Evolutionary conservation across 2,329 filamentous ascomycete species (phyloP), one percentile per base, ranked within the genome.

Genomic region (Neospermospora avenae): DNA sequence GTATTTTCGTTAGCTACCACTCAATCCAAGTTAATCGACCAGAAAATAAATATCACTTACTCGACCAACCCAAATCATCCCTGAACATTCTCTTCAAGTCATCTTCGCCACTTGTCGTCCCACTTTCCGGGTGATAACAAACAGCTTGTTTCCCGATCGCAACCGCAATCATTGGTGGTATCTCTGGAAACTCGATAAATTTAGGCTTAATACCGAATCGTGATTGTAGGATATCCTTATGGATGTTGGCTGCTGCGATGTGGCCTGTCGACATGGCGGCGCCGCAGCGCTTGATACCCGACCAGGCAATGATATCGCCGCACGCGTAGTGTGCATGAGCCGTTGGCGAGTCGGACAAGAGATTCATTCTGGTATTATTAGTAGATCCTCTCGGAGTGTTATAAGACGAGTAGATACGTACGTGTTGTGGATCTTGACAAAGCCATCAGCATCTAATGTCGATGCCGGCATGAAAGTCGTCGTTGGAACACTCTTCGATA

Each of bases 281-380:
- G 24, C 90, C 89, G 68, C 87, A 90, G 46, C 90, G 86, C 77
- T 91, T 93, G 76, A 93, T 91, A 45, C 89, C 89, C 0, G 86
- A 82, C 89, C 90, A 93, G 51, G 78, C 76, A 34, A 81, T 82
- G 16, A 89, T 77, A 70, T 93, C 90, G 16, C 90, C 90, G 24
- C 84, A 79, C 13, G 85, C 88, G 68, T 87, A 89, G 72, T 93
- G 89, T 28, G 75, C 74, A 0, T 77, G 75, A 13, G 82, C 74
- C 64, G 90, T 87, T 4, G 85, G 78, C 0, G 83, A 77, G 0
- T 75, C 75, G 1, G 75, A 67, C 1, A 78, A 73, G 71, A 89
- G 86, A 65, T 79, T 76, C 6, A 89, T 75, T 54, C 81, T 85
- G 46, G 4, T 1, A n/a, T 3, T 45, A 6, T 34, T 31, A 51